Percentiles rank a stretch among this genome's conserved stretches.
These are phyloP conservation scores for Baeospora myosura DNA, from an alignment of 1,284 basidiomycete species.

Conservation along the genomic window DNA sequence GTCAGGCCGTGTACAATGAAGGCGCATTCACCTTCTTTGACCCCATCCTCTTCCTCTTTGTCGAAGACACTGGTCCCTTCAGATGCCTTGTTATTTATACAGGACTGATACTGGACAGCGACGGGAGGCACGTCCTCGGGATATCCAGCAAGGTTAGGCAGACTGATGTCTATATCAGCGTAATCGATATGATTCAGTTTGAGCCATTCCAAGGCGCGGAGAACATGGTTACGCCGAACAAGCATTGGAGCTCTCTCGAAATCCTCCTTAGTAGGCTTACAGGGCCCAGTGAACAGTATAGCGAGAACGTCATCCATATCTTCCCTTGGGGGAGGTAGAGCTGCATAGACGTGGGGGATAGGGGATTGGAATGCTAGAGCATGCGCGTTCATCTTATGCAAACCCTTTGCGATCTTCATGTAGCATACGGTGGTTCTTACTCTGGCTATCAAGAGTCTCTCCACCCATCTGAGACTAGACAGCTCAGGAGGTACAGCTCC, in stretches of 20 bases:
- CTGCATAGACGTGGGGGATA: slow-evolving; percentile 16
- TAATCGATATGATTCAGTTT: slow-evolving; percentile 24
- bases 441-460: slow-evolving; percentile 17
- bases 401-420: slow-evolving; percentile 11
- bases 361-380: slow-evolving; percentile 17
- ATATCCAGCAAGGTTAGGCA: slow-evolving; percentile 11
- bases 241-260: slow-evolving; percentile 20
- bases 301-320: slow-evolving; percentile 19
- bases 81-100: slow-evolving; percentile 9
- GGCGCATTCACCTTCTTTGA: slow-evolving; percentile 18
- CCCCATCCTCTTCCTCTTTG: slow-evolving; percentile 20
- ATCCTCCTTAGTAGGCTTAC: slow-evolving; percentile 8
- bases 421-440: slow-evolving; percentile 1
- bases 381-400: slow-evolving; percentile 19
- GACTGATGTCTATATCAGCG: slow-evolving; percentile 19
- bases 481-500: slow-evolving; percentile 20
- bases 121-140: slow-evolving; percentile 15
- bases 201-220: slow-evolving; percentile 23
- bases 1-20: slow-evolving; percentile 24
- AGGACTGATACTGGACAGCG: slow-evolving; percentile 13
- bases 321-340: slow-evolving; percentile 15
- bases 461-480: slow-evolving; percentile 15
- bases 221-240: slow-evolving; percentile 17
- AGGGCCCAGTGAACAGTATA: slow-evolving; percentile 20
- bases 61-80: slow-evolving; percentile 17